Base-by-base conservation (phyloP, 441 rosid species). In the Eugenia klotzschiana region DNA sequence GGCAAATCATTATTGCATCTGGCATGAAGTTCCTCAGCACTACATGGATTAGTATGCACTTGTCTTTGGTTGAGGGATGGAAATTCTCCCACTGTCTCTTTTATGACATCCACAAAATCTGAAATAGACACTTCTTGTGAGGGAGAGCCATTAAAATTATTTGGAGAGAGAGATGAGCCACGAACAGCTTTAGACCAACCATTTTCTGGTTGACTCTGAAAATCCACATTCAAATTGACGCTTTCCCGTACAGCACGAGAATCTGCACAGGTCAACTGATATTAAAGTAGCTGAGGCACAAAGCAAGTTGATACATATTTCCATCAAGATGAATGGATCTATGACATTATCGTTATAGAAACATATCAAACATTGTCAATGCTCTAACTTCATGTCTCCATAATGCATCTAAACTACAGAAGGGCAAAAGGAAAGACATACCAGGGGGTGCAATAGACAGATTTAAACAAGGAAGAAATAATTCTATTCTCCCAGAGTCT, bases 371-470 rank as follows among this genome's bases (percentile, higher is more conserved):
- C 25, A 37, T 40, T 18, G 46, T 69, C 3, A 33, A 37, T 33
- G 46, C 49, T 7, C 29, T 29, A 55, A 73, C 60, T 79, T 72
- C 80, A 82, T 79, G 82, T 52, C 60, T 40, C 26, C 3, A 16
- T 69, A 46, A 51, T 73, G 52, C 55, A 37, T 69, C 77, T 69
- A 9, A 69, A 37, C 77, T 33, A 69, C 77, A 27, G 14, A 74
- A 79, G 46, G 56, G 58, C 57, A 16, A 83, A 81, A 72, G 54
- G 55, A 87, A 74, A 72, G 79, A 54, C 81, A 58, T 88, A 89
- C 89, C 90, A 37, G 83, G 86, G 51, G 84, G 85, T 69, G 89
- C 85, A 80, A 83, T 64, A 50, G 88, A 87, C 37, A 85, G 82
- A 85, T 88, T 82, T 80, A 89, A 83, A 64, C 79, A 56, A 81